Conservation (phyloP, 352 stramenopile genomes). For the Phytophthora tubulina region DNA sequence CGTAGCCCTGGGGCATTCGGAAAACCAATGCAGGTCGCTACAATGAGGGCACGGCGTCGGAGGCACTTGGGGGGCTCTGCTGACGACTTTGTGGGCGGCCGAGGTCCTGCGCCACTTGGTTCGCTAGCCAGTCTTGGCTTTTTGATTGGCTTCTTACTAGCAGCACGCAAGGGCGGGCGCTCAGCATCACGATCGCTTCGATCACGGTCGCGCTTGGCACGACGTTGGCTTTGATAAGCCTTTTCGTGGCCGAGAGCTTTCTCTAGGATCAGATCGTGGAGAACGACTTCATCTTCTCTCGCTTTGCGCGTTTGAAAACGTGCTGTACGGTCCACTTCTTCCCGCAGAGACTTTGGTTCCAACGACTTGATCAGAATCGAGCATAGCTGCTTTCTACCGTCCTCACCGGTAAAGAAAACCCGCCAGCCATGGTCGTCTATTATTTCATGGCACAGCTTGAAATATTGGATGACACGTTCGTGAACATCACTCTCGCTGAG, state of each 20-base stretch:
- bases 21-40: neutral
- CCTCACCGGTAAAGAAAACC: neutral
- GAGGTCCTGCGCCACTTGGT: neutral
- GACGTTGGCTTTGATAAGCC: neutral
- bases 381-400: conserved; percentile 5
- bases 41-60: neutral
- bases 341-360: neutral
- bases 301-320: conserved; percentile 14
- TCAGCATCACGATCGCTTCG: neutral
- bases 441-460: neutral
- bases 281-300: neutral
- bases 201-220: neutral
- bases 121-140: neutral
- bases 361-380: conserved; percentile 3
- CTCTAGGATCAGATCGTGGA: conserved; percentile 4
- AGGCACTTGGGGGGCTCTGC: neutral
- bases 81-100: neutral
- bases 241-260: neutral
- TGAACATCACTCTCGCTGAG: neutral
- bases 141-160: neutral
- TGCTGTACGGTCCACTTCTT: neutral
- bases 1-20: neutral
- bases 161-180: too few species aligned
- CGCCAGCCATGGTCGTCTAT: conserved; percentile 1
- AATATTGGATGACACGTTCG: conserved; percentile 11